These are phyloP conservation scores for Pseudonitzschia pungens DNA, from an alignment of 108 stramenopile genomes.

Conservation along the genomic window DNA sequence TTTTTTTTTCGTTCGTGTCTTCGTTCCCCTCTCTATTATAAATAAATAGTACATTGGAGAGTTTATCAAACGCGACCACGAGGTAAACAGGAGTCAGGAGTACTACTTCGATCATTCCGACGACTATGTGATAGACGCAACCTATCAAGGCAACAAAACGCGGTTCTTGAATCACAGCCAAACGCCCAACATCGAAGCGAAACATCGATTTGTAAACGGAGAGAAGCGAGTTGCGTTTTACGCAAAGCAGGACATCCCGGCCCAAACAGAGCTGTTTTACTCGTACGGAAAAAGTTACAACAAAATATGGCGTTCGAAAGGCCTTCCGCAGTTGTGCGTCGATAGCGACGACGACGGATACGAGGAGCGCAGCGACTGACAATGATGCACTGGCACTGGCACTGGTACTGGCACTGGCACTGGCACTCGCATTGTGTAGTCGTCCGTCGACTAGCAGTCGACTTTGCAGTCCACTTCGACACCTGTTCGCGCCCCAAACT, in stretches of 20 bases:
- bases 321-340: not conserved
- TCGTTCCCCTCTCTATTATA: not conserved
- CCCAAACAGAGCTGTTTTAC: constrained; percentile 49
- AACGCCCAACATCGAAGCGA: constrained; percentile 67
- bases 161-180: constrained; percentile 79
- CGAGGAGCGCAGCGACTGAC: not conserved
- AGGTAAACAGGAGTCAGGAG: constrained; percentile 43
- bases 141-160: constrained; percentile 81
- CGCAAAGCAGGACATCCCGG: constrained; percentile 69
- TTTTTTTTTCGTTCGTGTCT: not conserved
- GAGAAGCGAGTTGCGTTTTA: constrained; percentile 81
- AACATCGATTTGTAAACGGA: constrained; percentile 67
- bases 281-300: constrained; percentile 12
- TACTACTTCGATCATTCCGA: constrained; percentile 82
- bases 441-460: too few species aligned
- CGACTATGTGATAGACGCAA: constrained; percentile 51
- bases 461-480: too few species aligned
- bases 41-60: constrained; percentile 89
- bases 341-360: constrained; percentile 11
- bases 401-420: too few species aligned
- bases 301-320: constrained; percentile 14
- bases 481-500: too few species aligned
- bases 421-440: too few species aligned
- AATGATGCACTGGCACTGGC: too few species aligned
- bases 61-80: constrained; percentile 55